These are phyloP conservation scores for Pseudogymnoascus sp. DNA, from an alignment of 2,329 filamentous ascomycete species.

Conservation along the genomic window DNA sequence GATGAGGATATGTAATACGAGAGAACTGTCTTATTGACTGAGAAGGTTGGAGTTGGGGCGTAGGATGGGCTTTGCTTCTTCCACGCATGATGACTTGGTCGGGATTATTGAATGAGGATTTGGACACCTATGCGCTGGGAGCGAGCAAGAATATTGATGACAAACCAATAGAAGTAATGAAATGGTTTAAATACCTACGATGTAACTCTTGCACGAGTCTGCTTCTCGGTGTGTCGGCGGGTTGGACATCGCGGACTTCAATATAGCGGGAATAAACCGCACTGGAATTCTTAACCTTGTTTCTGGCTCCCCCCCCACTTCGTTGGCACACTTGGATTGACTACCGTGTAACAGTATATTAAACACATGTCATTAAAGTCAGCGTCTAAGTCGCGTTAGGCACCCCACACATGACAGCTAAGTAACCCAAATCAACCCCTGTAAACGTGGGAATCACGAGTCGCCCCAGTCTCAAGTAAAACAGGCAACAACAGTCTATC, in stretches of 20 bases:
- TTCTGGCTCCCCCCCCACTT: not conserved
- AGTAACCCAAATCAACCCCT: not conserved
- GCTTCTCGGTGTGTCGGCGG: not conserved
- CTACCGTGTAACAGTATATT: not conserved
- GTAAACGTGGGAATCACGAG: conserved; percentile 3
- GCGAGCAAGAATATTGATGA: not conserved
- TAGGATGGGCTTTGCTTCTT: not conserved
- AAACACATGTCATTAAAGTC: not conserved
- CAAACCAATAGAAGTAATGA: not conserved
- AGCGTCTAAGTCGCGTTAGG: not conserved
- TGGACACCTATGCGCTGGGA: not conserved
- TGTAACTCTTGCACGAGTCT: not conserved
- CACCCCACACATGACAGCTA: not conserved
- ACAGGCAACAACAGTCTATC: not conserved
- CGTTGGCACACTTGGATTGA: not conserved
- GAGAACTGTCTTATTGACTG: not conserved
- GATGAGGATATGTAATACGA: not conserved
- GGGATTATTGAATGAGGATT: not conserved
- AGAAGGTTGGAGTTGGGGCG: not conserved
- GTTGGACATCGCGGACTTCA: no score
- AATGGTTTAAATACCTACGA: not conserved
- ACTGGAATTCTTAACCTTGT: not conserved
- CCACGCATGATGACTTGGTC: not conserved
- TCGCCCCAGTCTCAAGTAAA: not conserved
- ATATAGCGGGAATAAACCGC: not conserved